Percentiles rank a stretch among this genome's conserved stretches.
Evolutionary conservation across 495 filamentous ascomycete genomes (phyloP).

Genomic region (Podospora didyma): DNA sequence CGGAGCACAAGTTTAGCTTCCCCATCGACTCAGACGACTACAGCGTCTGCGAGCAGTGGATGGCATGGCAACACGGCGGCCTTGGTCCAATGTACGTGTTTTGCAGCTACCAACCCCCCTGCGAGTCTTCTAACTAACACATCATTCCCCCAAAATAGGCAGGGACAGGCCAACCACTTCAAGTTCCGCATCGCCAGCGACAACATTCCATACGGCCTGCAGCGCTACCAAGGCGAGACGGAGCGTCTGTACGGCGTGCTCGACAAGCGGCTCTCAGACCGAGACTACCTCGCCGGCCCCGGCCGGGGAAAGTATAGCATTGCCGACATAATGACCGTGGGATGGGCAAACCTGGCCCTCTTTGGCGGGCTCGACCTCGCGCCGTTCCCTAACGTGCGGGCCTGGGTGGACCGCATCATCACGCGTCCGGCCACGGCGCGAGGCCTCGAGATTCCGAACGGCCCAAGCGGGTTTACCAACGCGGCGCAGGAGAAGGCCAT

Average conservation of each 20-base stretch:
- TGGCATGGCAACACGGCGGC: slow-evolving; percentile 55
- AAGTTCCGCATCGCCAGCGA: slow-evolving; percentile 63
- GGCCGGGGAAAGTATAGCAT: slow-evolving; percentile 63
- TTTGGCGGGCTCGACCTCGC: slow-evolving; percentile 51
- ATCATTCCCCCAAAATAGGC: slow-evolving; percentile 33
- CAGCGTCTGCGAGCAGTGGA: slow-evolving; percentile 67
- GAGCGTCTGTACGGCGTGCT: slow-evolving; percentile 74
- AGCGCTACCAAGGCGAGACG: slow-evolving; percentile 75
- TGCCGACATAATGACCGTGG: slow-evolving; percentile 56
- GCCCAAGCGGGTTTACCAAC: slow-evolving; percentile 7
- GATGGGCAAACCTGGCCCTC: too few species aligned
- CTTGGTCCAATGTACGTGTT: slow-evolving; percentile 63
- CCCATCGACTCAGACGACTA: slow-evolving; percentile 63
- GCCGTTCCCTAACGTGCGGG: slow-evolving; percentile 63
- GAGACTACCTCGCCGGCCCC: slow-evolving; percentile 62
- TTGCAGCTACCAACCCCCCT: too few species aligned
- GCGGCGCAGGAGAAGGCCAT: slow-evolving; percentile 2
- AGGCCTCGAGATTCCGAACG: slow-evolving; percentile 62
- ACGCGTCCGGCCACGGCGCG: slow-evolving; percentile 62
- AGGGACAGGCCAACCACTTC: slow-evolving; percentile 88
- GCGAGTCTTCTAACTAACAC: too few species aligned
- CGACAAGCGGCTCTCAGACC: slow-evolving; percentile 56
- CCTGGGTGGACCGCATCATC: slow-evolving; percentile 60
- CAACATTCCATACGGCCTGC: slow-evolving; percentile 70
- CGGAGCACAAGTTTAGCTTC: slow-evolving; percentile 72